Evolutionary conservation across 805 yeast genomes (phyloP), one percentile per base, ranked within the genome.

Genomic region (Nakazawaea populi): DNA sequence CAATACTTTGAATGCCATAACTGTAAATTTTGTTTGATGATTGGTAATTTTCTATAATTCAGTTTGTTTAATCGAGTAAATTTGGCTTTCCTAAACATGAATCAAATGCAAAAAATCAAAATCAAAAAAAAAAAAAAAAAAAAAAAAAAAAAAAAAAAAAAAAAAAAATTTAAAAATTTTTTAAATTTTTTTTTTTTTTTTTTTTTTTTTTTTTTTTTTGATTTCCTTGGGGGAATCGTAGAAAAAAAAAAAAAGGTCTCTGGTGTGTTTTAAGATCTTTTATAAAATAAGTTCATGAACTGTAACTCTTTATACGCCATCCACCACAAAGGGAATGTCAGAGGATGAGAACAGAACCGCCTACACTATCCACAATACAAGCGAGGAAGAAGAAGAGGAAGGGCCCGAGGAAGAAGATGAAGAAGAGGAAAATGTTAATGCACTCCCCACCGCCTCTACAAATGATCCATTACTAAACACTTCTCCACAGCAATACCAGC

Each of bases 1-100:
- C 1, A 79, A 66, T 2, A 71, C 71, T 63, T 71, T 72, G 54
- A 73, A 64, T 28, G 62, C 52, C 61, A 61, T 65, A 49, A 48
- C 52, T 38, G 2, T 12, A 27, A 14, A 18, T 9, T 11, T 46
- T 24, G 18, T 40, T n/a, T 9, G 18, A 24, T 27, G 6, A 32
- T 32, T 18, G 24, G 24, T 18, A 18, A 18, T 18, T 18, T 18
- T 18, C 24, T 18, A 18, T 18, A 18, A 18, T 18, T 18, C 24
- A 18, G 24, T 18, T 18, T 18, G 24, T 18, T 18, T 18, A 18
- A 18, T 18, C 24, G 24, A 18, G 24, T 18, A 18, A 18, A 18
- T 18, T 18, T 18, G 24, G 24, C 24, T 18, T 18, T 18, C 24
- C 24, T 18, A 18, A 18, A 18, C 24, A 3, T 18, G 34, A 42